Percentiles rank a stretch among this genome's conserved stretches.
Conservation (phyloP, 257 asterid species). For the Ophiorrhiza pumila region DNA sequence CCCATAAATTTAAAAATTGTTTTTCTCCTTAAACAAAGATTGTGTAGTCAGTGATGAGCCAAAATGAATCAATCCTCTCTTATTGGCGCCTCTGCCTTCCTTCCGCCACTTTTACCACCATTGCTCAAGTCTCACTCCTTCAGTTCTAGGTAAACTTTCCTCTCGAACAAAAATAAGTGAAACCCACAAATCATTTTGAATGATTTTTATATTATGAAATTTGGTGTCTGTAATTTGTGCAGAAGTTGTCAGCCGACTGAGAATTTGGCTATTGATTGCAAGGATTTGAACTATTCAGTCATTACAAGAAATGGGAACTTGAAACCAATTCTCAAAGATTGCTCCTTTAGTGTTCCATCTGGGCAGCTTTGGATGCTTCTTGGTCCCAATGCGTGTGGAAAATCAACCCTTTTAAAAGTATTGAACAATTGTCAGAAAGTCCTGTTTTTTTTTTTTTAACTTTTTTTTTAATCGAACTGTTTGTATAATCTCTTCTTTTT, state of each 20-base stretch:
- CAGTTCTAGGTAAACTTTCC: slow-evolving; percentile 22
- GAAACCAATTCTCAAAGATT: slow-evolving; percentile 65
- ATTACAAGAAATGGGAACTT: slow-evolving; percentile 43
- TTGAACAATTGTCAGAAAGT: not conserved
- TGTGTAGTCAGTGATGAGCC: not conserved
- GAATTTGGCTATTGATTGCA: slow-evolving; percentile 54
- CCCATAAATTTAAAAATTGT: no score
- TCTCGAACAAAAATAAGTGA: not conserved
- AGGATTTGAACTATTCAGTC: slow-evolving; percentile 57
- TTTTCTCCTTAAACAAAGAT: no score
- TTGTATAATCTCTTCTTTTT: not conserved
- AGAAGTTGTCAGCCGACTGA: slow-evolving; percentile 32
- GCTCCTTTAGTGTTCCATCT: slow-evolving; percentile 68
- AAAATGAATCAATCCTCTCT: slow-evolving; percentile 45
- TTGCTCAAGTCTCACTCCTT: slow-evolving; percentile 26
- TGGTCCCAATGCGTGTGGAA: slow-evolving; percentile 94
- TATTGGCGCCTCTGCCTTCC: slow-evolving; percentile 38
- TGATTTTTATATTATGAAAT: not conserved
- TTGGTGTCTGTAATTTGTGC: slow-evolving; percentile 10
- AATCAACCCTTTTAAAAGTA: slow-evolving; percentile 90
- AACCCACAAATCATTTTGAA: not conserved
- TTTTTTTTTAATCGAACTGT: not conserved
- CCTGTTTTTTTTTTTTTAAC: not conserved
- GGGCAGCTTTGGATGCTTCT: slow-evolving; percentile 99
- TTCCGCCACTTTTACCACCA: slow-evolving; percentile 25